A percentile compares a stretch with the other conserved stretches of the same genome.
phyloP scores from a whole-genome alignment of 2,329 filamentous ascomycete species.

The Fusarium equiseti region DNA sequence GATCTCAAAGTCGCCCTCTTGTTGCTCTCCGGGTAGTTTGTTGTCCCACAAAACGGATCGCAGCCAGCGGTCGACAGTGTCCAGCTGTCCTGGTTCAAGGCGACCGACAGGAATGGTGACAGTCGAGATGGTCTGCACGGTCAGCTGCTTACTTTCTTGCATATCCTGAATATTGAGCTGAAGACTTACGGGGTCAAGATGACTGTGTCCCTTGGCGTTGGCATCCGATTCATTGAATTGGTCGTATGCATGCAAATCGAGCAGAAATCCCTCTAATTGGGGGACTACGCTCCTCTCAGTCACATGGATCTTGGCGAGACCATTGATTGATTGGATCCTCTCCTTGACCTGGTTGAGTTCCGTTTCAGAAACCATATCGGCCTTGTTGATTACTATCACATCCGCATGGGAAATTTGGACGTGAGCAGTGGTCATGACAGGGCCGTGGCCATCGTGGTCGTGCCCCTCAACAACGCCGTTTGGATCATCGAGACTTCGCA shows the following conservation, averaged over 20 bases:
- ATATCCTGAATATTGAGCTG: conserved; percentile 5
- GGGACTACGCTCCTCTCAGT: conserved; percentile 86
- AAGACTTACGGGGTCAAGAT: conserved; percentile 81
- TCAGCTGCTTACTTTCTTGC: conserved; percentile 29
- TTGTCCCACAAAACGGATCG: conserved; percentile 87
- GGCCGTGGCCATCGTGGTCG: conserved; percentile 67
- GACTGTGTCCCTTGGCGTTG: conserved; percentile 83
- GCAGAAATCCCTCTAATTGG: conserved; percentile 83
- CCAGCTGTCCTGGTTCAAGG: conserved; percentile 68
- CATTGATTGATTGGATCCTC: conserved; percentile 87
- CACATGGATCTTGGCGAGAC: conserved; percentile 83
- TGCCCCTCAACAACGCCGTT: conserved; percentile 65
- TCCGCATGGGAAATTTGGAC: conserved; percentile 97
- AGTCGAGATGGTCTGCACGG: conserved; percentile 81
- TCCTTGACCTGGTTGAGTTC: conserved; percentile 77
- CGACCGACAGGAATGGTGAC: conserved; percentile 76
- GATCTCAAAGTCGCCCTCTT: conserved; percentile 73
- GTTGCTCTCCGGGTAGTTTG: conserved; percentile 63
- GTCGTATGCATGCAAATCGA: conserved; percentile 95
- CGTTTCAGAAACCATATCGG: conserved; percentile 79
- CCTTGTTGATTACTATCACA: conserved; percentile 94
- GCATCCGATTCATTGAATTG: conserved; percentile 80
- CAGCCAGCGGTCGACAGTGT: conserved; percentile 82
- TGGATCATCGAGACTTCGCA: conserved; percentile 82
- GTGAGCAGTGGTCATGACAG: conserved; percentile 89